phyloP scores from a whole-genome alignment of 78 protist species.

The Dictyostelium intermedium region DNA sequence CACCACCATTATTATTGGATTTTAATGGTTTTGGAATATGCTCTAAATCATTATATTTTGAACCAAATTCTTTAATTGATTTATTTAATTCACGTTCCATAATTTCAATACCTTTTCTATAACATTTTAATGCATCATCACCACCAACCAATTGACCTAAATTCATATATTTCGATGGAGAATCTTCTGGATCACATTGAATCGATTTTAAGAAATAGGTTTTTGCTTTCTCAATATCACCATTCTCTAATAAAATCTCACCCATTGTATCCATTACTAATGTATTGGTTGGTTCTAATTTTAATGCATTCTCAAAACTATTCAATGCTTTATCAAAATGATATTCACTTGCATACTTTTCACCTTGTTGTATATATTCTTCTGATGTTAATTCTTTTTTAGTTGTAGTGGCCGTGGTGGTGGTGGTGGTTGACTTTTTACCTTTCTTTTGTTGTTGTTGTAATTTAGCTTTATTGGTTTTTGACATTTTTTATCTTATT shows the following conservation, averaged over 20 bases:
- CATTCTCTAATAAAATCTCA: conserved; percentile 29
- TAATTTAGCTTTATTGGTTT: background rate
- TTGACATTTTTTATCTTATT: conserved; percentile 3
- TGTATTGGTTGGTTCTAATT: conserved; percentile 7
- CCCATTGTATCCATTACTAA: conserved; percentile 30
- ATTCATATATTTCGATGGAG: conserved; percentile 43
- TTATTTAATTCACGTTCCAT: conserved; percentile 31
- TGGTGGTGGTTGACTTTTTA: background rate
- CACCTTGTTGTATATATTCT: conserved; percentile 8
- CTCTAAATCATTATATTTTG: background rate
- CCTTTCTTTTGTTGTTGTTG: background rate
- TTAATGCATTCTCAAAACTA: conserved; percentile 13
- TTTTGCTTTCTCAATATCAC: conserved; percentile 28
- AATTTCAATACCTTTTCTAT: conserved; percentile 51
- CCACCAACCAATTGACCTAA: conserved; percentile 66
- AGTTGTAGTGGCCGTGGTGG: background rate
- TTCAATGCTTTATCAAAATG: background rate
- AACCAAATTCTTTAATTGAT: background rate
- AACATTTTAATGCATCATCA: conserved; percentile 29
- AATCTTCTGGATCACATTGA: conserved; percentile 41
- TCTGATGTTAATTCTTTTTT: background rate
- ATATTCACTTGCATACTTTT: background rate
- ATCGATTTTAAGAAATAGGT: conserved; percentile 23
- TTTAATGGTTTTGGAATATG: conserved; percentile 3
- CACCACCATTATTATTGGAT: background rate